Evolutionary conservation across 2,329 filamentous ascomycete genomes (phyloP).

Genomic region (Sarocladium oryzae): DNA sequence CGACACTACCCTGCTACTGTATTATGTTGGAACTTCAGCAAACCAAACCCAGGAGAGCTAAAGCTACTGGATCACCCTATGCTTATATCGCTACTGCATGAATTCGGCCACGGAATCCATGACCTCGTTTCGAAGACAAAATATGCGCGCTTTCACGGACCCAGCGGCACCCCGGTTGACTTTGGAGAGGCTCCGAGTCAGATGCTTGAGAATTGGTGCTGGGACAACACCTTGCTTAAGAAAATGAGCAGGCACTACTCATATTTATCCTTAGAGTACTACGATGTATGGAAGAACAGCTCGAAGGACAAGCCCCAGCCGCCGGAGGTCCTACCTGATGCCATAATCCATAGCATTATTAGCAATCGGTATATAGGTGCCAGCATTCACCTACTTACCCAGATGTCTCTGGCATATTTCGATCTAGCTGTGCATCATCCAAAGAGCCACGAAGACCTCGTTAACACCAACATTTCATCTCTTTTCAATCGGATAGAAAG

Average conservation of each 20-base stretch:
- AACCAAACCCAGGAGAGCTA: not conserved
- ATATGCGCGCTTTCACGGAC: constrained; percentile 2
- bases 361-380: constrained; percentile 7
- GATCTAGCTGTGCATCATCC: not conserved
- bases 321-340: constrained; percentile 4
- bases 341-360: constrained; percentile 8
- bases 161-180: not conserved
- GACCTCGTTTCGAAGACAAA: constrained; percentile 7
- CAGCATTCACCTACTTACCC: not conserved
- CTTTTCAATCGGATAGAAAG: not conserved
- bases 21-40: not conserved
- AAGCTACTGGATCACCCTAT: not conserved
- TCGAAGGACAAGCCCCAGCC: not conserved
- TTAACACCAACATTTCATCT: not conserved
- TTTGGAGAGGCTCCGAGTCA: constrained; percentile 9
- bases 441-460: not conserved
- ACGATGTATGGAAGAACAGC: constrained; percentile 6
- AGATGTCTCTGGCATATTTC: not conserved
- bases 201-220: constrained; percentile 11
- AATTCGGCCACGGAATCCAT: not conserved
- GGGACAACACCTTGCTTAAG: constrained; percentile 1
- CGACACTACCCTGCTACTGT: not conserved
- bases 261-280: constrained; percentile 9
- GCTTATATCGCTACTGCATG: not conserved
- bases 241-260: constrained; percentile 8